Percentiles rank a stretch among this genome's conserved stretches.
Conservation (phyloP, 2,329 filamentous ascomycete genomes). For the Incumbomyces lentus region DNA sequence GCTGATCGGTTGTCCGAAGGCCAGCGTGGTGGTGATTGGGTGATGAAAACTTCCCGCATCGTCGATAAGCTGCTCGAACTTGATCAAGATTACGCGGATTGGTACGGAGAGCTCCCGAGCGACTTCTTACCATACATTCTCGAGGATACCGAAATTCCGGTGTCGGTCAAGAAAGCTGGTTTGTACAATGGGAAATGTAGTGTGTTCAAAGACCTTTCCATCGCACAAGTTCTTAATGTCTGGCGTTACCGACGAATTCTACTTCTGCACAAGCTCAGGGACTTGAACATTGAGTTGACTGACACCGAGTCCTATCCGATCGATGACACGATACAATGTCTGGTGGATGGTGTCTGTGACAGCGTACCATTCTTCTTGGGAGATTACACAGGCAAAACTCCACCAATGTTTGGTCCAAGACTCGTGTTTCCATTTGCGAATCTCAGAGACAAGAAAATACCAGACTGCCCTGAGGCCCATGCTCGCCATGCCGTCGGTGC, state of each 20-base stretch:
- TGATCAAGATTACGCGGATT: constrained; percentile 12
- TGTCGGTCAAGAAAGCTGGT: constrained; percentile 15
- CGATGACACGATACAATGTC: constrained; percentile 15
- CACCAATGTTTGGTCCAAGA: constrained; percentile 12
- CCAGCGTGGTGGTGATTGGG: too few relatives aligned
- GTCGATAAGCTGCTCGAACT: constrained; percentile 12
- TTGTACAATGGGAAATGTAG: constrained; percentile 17
- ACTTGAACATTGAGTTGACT: constrained; percentile 4
- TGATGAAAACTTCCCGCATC: not conserved
- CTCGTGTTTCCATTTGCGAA: constrained; percentile 13
- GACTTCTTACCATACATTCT: constrained; percentile 15
- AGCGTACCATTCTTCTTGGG: constrained; percentile 18
- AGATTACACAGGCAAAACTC: constrained; percentile 14
- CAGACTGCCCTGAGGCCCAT: constrained; percentile 8
- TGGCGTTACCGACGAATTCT: constrained; percentile 13
- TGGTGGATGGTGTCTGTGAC: constrained; percentile 16
- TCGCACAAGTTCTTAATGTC: constrained; percentile 10
- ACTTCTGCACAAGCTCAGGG: constrained; percentile 18
- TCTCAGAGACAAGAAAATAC: constrained; percentile 6
- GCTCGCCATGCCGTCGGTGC: constrained; percentile 14
- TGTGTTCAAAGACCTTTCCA: constrained; percentile 15
- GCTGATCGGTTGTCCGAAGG: not conserved
- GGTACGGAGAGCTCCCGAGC: constrained; percentile 12
- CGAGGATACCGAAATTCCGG: constrained; percentile 12
- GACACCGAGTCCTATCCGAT: not conserved